Evolutionary conservation across 1,139 yeast genomes (phyloP), one percentile per base, ranked within the genome.

Genomic region (Hansenula sp.): DNA sequence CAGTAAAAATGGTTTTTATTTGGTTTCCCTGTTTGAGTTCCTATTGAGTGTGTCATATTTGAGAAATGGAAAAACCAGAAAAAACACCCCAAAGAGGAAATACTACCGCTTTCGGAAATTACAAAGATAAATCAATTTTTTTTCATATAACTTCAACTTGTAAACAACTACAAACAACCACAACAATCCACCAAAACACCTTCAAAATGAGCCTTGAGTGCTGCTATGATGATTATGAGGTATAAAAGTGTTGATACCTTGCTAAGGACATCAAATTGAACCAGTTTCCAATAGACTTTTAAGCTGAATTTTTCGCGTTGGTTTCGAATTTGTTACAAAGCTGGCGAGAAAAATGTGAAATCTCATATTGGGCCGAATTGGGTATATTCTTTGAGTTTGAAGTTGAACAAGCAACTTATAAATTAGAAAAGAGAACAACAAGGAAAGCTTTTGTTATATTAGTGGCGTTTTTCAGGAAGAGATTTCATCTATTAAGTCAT

Each of bases 41-140:
- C n/a, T n/a, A 26, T 6, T 26, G 16, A 8, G 18, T 29, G 32
- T 29, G 32, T 29, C 32, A 29, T n/a, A 29, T 17, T 18, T 17
- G 17, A 17, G 5, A 6, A 3, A 10, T 6, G 21, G 12, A 24
- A 27, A 27, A n/a, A 12, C 17, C 29, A n/a, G 9, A 27, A n/a
- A n/a, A 46, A 52, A 41, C 42, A 52, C 48, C 32, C 52, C 44
- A 25, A 50, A 51, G 25, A 24, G 55, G 48, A 19, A 52, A 3
- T 30, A 46, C 3, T 40, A n/a, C 48, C 44, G 10, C 22, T 34
- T 22, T 3, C 11, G 51, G 55, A 2, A 48, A 44, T 30, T 38
- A 47, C 55, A 42, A 37, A 44, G 46, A 39, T 51, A 46, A 50
- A 50, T 53, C 57, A 53, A 46, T 27, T 14, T 32, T 42, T 41